Evolutionary conservation across 2,329 filamentous ascomycete genomes (phyloP).

Genomic region (Grosmannia clavigera): DNA sequence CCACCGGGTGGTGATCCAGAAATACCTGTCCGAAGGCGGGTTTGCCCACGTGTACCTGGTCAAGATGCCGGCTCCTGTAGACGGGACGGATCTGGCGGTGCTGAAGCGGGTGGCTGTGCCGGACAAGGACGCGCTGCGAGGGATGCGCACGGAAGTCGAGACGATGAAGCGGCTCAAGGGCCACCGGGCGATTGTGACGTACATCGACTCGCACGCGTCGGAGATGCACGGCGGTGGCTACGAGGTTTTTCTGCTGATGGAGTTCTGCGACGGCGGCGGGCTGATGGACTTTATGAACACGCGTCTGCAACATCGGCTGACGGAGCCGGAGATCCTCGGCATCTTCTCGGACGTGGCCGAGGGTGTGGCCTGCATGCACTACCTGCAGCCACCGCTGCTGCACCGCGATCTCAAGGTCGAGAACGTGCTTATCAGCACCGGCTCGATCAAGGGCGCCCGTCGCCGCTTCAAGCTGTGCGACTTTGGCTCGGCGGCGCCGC

Average conservation of each 20-base stretch:
- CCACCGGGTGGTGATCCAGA: slow-evolving; percentile 88
- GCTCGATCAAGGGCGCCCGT: slow-evolving; percentile 18
- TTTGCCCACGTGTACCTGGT: slow-evolving; percentile 98
- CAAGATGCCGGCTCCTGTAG: slow-evolving; percentile 63
- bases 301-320: slow-evolving; percentile 85
- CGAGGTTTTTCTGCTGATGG: slow-evolving; percentile 97
- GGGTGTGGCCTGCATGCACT: slow-evolving; percentile 98
- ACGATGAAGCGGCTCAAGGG: slow-evolving; percentile 99
- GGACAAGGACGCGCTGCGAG: slow-evolving; percentile 85
- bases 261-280: slow-evolving; percentile 88
- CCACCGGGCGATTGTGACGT: slow-evolving; percentile 90
- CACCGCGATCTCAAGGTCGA: slow-evolving; percentile 96
- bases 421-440: slow-evolving; percentile 77
- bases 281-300: slow-evolving; percentile 99
- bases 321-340: slow-evolving; percentile 91
- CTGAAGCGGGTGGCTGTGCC: slow-evolving; percentile 93
- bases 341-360: slow-evolving; percentile 95
- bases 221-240: slow-evolving; percentile 88
- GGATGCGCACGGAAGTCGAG: slow-evolving; percentile 97
- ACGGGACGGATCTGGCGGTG: slow-evolving; percentile 70
- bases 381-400: slow-evolving; percentile 82
- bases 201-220: slow-evolving; percentile 96
- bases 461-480: slow-evolving; percentile 92
- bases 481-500: slow-evolving; percentile 83
- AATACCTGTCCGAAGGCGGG: slow-evolving; percentile 94